Evolutionary conservation across 352 stramenopile genomes (phyloP), one percentile per base, ranked within the genome.

Genomic region (Paralagenidium karlingii): DNA sequence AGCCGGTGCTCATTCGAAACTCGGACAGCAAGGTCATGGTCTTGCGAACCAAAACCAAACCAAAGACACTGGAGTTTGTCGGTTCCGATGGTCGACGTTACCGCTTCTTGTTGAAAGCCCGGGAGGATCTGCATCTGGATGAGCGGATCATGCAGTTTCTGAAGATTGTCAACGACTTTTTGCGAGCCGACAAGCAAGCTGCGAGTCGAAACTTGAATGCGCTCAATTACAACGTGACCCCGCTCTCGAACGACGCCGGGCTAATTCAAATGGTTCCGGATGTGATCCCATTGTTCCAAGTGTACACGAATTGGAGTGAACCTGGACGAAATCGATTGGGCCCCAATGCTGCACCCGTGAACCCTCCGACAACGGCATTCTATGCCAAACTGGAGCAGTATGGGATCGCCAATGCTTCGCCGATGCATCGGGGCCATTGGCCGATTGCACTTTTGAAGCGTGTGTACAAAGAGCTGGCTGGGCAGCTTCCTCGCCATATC

Each of bases 61-160:
- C 83, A 0, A 95, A 95, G 38, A 75, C 66, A 5, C 40, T 95
- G 28, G 63, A 67, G 36, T 71, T 95, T 11, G 45, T 80, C 16
- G 82, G 78, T 19, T 85, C 68, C 1, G 61, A 94, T 41, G 83
- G 83, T 1, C 44, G 60, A 40, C 49, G 38, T 18, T 76, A 89
- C 51, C 76, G 68, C 12, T 94, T 92, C 36, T 46, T 95, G 33
- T 55, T 94, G 1, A 94, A 95, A 38, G 76, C 81, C 3, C 57
- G 73, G 13, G 83, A 95, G 53, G 83, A 95, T 45, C 52, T 95
- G 22, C 77, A 77, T 15, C 59, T 95, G 18, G 83, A 95, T 45
- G 79, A 94, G 45, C 68, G 83, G 5, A 71, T 95, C 36, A 95
- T 95, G 83, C 83, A 95, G 58, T 81, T 91, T 29, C 49, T 94